Evolutionary conservation across 768 basidiomycete genomes (phyloP), one percentile per base, ranked within the genome.

Genomic region (Sistotremastrum suecicum): DNA sequence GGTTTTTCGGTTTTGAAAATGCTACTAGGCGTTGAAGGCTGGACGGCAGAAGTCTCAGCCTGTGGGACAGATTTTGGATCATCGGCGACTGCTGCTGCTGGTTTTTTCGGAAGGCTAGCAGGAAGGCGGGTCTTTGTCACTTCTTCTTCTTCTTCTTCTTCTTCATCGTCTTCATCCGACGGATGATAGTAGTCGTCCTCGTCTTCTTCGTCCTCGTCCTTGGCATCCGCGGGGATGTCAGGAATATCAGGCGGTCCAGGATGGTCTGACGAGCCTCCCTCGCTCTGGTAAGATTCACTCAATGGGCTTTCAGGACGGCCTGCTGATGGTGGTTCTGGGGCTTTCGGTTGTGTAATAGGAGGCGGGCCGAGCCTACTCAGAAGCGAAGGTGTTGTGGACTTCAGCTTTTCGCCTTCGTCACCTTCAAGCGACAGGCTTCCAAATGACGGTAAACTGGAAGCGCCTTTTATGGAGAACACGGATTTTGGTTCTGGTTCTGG

Each of bases 1-100:
- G 9, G 34, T 43, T 29, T n/a, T 36, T 10, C 35, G 36, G 30
- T 42, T 34, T 33, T 29, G 32, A n/a, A 20, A 44, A 9, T 31
- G 44, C 4, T 44, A 36, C 29, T 39, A 20, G 65, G 58, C 10
- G 63, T 54, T 2, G 61, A 54, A 9, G 61, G 48, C 34, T 62
- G 50, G 5, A 58, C 51, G 34, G 53, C 43, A 34, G 40, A 56
- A 33, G 61, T 54, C 7, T 65, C 46, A 35, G 67, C 64, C 51
- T 69, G 75, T 28, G 60, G 54, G 0, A 81, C 80, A n/a, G 80
- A 76, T 2, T 70, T 74, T 10, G 79, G 78, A 7, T 53, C 49
- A 10, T 32, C 53, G 29, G 52, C 52, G 10, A 50, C 50, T 7
- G 48, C 53, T 11, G 48, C 49, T 5, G 60, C 57, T 1, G 52